Conservation (phyloP, 1,139 yeast species). For the Insectozyma bohioensis region DNA sequence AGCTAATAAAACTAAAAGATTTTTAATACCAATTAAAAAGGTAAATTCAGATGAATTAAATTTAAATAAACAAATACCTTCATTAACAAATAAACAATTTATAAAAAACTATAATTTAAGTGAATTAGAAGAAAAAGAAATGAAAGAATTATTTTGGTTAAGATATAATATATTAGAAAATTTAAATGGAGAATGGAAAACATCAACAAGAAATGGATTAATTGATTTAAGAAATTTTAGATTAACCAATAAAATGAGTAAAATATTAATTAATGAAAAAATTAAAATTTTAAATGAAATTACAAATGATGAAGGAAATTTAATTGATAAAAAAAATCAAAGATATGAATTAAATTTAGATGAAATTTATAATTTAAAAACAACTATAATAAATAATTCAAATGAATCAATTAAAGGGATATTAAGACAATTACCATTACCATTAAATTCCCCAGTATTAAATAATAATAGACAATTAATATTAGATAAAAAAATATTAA, state of each 20-base stretch:
- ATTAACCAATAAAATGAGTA: constrained; percentile 54
- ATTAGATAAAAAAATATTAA: constrained; percentile 52
- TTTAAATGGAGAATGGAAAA: constrained; percentile 65
- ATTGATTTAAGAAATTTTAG: constrained; percentile 68
- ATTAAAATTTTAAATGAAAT: constrained; percentile 40
- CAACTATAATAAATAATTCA: constrained; percentile 48
- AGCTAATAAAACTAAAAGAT: constrained; percentile 55
- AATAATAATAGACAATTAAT: constrained; percentile 21
- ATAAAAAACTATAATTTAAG: constrained; percentile 59
- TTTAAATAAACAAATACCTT: constrained; percentile 62
- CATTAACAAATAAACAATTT: constrained; percentile 70
- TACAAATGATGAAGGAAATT: constrained; percentile 11
- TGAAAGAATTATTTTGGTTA: constrained; percentile 78
- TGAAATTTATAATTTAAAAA: constrained; percentile 48
- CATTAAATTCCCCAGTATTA: constrained; percentile 16
- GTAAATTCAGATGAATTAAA: constrained; percentile 45
- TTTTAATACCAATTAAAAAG: constrained; percentile 69
- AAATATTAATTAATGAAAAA: constrained; percentile 46
- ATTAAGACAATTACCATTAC: constrained; percentile 64
- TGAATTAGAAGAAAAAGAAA: constrained; percentile 50
- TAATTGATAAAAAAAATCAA: constrained; percentile 19
- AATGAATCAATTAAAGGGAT: constrained; percentile 48
- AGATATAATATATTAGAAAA: constrained; percentile 60
- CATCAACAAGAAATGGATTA: constrained; percentile 46
- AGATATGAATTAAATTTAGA: constrained; percentile 35